A percentile compares a stretch with the other conserved stretches of the same genome.
Conservation (phyloP, 2,329 filamentous ascomycete species). For the Westerdykella ornata region DNA sequence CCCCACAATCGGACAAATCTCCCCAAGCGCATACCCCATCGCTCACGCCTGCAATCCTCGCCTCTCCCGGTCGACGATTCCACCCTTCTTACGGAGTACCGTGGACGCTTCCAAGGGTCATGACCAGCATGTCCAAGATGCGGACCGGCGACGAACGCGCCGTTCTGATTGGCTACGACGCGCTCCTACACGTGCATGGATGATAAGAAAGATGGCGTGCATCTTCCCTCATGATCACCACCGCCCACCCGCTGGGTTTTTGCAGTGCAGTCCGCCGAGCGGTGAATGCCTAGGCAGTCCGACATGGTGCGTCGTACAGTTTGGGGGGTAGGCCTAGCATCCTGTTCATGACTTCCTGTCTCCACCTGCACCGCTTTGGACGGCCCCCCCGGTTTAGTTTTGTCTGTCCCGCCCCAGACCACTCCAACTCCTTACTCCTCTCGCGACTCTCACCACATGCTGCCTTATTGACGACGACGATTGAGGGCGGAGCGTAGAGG, state of each 20-base stretch:
- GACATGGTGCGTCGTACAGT: background rate
- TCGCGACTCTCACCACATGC: background rate
- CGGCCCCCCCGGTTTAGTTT: background rate
- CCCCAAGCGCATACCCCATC: too few relatives aligned
- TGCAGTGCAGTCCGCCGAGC: background rate
- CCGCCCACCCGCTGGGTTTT: background rate
- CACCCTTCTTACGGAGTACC: too few relatives aligned
- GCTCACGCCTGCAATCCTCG: too few relatives aligned
- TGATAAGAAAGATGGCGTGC: conserved; percentile 6
- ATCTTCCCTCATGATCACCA: background rate
- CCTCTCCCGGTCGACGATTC: too few relatives aligned
- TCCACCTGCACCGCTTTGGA: background rate
- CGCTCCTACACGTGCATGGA: background rate
- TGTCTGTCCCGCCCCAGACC: conserved; percentile 3
- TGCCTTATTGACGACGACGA: background rate
- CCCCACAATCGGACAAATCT: too few relatives aligned
- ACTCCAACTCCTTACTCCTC: background rate
- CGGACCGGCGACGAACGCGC: too few relatives aligned
- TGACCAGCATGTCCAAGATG: too few relatives aligned
- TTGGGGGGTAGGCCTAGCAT: background rate
- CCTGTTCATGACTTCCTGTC: background rate
- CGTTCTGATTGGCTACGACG: too few relatives aligned
- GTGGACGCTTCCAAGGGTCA: too few relatives aligned
- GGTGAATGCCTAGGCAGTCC: background rate
- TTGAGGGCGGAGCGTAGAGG: conserved; percentile 7